A percentile compares a stretch with the other conserved stretches of the same genome.
Conservation (phyloP, 352 stramenopile genomes). For the Thraustochytrium striatum region DNA sequence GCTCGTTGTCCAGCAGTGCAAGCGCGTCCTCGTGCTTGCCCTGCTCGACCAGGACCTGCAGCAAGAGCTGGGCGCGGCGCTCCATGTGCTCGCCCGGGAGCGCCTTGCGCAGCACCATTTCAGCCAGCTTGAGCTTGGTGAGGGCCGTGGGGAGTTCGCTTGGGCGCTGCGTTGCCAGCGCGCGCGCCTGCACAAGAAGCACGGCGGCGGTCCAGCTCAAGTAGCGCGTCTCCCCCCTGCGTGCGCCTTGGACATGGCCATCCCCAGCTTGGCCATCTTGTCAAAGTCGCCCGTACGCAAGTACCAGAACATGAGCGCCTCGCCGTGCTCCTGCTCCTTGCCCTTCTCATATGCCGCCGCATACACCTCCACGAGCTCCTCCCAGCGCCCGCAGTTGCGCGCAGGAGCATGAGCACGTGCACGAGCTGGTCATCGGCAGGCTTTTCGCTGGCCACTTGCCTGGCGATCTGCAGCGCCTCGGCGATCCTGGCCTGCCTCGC, state of each 20-base stretch:
- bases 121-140: slow-evolving; percentile 22
- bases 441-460: neutral
- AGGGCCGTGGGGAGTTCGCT: no score
- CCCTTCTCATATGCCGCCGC: neutral
- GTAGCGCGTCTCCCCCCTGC: neutral
- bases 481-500: neutral
- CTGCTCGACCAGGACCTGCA: neutral
- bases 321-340: neutral
- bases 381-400: neutral
- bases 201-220: neutral
- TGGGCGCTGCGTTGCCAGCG: no score
- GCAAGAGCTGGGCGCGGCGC: neutral
- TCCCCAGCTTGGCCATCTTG: neutral
- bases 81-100: neutral
- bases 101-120: slow-evolving; percentile 28
- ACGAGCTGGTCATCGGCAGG: neutral
- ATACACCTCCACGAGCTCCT: neutral
- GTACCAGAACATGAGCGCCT: neutral
- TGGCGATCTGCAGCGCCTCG: neutral
- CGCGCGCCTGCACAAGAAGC: neutral
- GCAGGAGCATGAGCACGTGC: neutral
- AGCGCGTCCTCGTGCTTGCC: neutral
- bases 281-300: neutral
- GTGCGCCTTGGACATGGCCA: neutral
- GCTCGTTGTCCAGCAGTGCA: slow-evolving; percentile 4